Percentiles rank a stretch among this genome's conserved stretches.
Conservation (phyloP, 2,329 filamentous ascomycete species). For the Monilinia polystroma region DNA sequence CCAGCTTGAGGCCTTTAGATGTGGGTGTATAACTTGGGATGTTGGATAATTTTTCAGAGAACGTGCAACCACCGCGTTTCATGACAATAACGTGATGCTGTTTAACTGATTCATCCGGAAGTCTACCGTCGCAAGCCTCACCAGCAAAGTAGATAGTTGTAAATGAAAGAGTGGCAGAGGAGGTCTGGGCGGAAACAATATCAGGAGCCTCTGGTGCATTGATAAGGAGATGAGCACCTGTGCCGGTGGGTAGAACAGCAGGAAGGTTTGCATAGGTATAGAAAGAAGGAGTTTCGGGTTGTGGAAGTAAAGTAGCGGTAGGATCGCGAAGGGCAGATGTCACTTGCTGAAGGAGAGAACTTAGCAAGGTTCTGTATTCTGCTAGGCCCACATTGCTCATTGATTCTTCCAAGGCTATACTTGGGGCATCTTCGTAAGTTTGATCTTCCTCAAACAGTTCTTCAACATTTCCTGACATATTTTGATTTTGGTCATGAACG, state of each 20-base stretch:
- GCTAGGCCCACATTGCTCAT: conserved; percentile 31
- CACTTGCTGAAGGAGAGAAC: conserved; percentile 50
- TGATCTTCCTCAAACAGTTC: conserved; percentile 30
- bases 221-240: conserved; percentile 68
- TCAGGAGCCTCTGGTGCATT: conserved; percentile 49
- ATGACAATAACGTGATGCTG: conserved; percentile 77
- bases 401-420: conserved; percentile 23
- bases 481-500: conserved; percentile 30
- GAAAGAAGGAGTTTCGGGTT: conserved; percentile 38
- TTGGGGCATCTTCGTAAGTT: conserved; percentile 23
- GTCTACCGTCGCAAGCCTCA: conserved; percentile 58
- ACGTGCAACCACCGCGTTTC: conserved; percentile 78
- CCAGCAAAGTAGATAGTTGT: conserved; percentile 68
- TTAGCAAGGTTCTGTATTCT: conserved; percentile 43
- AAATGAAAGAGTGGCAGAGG: conserved; percentile 59
- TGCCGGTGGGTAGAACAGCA: conserved; percentile 50
- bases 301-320: conserved; percentile 42
- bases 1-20: conserved; percentile 67
- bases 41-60: conserved; percentile 77
- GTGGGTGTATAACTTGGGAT: conserved; percentile 75
- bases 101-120: conserved; percentile 52
- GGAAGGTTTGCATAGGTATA: conserved; percentile 43
- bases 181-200: conserved; percentile 39
- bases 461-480: conserved; percentile 27
- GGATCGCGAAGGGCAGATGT: conserved; percentile 51